A percentile compares a stretch with the other conserved stretches of the same genome.
Conservation (phyloP, 106 monocot species). For the Amphibolis antarctica region DNA sequence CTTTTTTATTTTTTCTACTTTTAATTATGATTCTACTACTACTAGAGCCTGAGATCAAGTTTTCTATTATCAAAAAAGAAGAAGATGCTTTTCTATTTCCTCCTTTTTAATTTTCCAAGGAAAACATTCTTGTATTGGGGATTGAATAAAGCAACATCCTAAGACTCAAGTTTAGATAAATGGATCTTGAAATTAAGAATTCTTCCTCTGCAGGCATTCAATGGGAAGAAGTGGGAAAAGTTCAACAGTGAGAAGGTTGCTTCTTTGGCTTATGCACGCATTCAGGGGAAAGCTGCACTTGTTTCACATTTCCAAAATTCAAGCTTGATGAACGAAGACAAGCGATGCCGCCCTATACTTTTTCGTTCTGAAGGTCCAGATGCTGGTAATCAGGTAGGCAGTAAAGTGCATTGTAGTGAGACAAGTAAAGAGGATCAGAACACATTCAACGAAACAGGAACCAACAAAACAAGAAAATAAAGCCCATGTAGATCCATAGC, state of each 20-base stretch:
- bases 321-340: slow-evolving; percentile 98
- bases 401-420: too few species aligned
- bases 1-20: not conserved
- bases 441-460: too few species aligned
- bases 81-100: too few species aligned
- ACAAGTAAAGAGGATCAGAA: too few species aligned
- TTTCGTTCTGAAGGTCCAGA: slow-evolving; percentile 65
- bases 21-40: not conserved
- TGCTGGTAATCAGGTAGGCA: slow-evolving; percentile 36
- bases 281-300: slow-evolving; percentile 74
- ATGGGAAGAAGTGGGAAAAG: slow-evolving; percentile 99
- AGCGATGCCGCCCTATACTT: slow-evolving; percentile 86
- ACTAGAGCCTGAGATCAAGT: not conserved
- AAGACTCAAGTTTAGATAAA: not conserved
- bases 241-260: slow-evolving; percentile 99
- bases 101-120: not conserved
- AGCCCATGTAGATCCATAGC: too few species aligned
- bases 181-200: not conserved
- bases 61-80: too few species aligned
- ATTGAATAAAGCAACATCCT: not conserved
- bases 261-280: slow-evolving; percentile 85
- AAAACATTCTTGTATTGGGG: not conserved
- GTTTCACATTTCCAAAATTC: slow-evolving; percentile 87
- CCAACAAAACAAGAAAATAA: too few species aligned
- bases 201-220: slow-evolving; percentile 51